Conservation (phyloP, 2,329 filamentous ascomycete species). For the Pseudogymnoascus sp. region DNA sequence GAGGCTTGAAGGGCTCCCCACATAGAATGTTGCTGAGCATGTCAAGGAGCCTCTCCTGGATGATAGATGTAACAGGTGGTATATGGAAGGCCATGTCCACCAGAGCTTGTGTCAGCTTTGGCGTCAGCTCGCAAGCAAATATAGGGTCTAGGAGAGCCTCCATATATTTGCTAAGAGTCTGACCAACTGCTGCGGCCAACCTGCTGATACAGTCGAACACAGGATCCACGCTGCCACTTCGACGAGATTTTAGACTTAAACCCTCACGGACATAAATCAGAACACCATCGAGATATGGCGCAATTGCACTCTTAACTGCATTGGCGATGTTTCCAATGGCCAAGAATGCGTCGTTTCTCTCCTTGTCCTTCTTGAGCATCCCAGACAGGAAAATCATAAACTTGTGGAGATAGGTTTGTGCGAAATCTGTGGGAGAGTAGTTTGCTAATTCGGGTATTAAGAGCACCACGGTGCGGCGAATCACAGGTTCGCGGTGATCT, state of each 20-base stretch:
- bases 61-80: slow-evolving; percentile 82
- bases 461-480: slow-evolving; percentile 81
- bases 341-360: slow-evolving; percentile 87
- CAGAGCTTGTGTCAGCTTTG: slow-evolving; percentile 87
- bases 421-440: slow-evolving; percentile 88
- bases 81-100: slow-evolving; percentile 99
- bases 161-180: slow-evolving; percentile 97
- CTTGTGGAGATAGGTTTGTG: slow-evolving; percentile 77
- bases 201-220: slow-evolving; percentile 98
- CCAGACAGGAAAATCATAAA: slow-evolving; percentile 96
- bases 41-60: slow-evolving; percentile 88
- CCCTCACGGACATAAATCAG: slow-evolving; percentile 90
- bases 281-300: slow-evolving; percentile 89
- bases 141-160: slow-evolving; percentile 91
- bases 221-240: slow-evolving; percentile 50
- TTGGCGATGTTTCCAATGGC: slow-evolving; percentile 96
- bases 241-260: slow-evolving; percentile 66
- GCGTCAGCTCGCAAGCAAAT: slow-evolving; percentile 90
- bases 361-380: slow-evolving; percentile 90
- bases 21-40: slow-evolving; percentile 92
- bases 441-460: slow-evolving; percentile 89
- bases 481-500: slow-evolving; percentile 81
- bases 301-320: slow-evolving; percentile 90
- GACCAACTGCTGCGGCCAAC: slow-evolving; percentile 87
- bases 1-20: slow-evolving; percentile 81